These are phyloP conservation scores for Gentiana straminea DNA, from an alignment of 257 asterid species.

Conservation along the genomic window DNA sequence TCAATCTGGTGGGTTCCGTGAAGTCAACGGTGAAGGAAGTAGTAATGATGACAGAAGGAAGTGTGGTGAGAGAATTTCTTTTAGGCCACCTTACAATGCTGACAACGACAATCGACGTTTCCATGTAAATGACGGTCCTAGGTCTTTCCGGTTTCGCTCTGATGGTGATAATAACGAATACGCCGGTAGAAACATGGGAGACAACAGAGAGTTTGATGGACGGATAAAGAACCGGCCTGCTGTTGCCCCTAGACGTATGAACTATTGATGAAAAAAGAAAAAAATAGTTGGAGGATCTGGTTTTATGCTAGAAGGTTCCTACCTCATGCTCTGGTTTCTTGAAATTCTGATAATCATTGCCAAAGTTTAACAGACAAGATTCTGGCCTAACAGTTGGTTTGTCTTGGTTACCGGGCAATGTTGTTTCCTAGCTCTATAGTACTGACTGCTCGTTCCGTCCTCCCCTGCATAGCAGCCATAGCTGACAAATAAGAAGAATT, in stretches of 20 bases:
- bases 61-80: conserved; percentile 51
- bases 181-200: conserved; percentile 54
- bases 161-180: conserved; percentile 39
- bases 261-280: conserved; percentile 49
- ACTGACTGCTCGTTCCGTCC: too few relatives aligned
- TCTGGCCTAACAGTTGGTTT: too few relatives aligned
- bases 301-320: conserved; percentile 71
- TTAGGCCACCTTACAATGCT: conserved; percentile 38
- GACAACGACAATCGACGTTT: conserved; percentile 46
- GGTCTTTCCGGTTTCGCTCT: conserved; percentile 54
- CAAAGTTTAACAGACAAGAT: too few relatives aligned
- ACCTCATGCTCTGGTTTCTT: conserved; percentile 8
- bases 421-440: too few relatives aligned
- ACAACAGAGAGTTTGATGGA: conserved; percentile 76
- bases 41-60: conserved; percentile 59
- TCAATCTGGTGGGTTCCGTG: conserved; percentile 31
- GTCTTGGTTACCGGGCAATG: too few relatives aligned
- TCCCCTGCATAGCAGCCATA: too few relatives aligned
- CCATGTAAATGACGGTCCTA: conserved; percentile 42
- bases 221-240: conserved; percentile 40
- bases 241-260: conserved; percentile 39
- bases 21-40: conserved; percentile 35
- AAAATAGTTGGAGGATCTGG: conserved; percentile 52
- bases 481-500: too few relatives aligned
- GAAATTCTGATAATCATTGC: neutral